Evolutionary conservation across 768 basidiomycete genomes (phyloP).

Genomic region (Amanita polypyramis): DNA sequence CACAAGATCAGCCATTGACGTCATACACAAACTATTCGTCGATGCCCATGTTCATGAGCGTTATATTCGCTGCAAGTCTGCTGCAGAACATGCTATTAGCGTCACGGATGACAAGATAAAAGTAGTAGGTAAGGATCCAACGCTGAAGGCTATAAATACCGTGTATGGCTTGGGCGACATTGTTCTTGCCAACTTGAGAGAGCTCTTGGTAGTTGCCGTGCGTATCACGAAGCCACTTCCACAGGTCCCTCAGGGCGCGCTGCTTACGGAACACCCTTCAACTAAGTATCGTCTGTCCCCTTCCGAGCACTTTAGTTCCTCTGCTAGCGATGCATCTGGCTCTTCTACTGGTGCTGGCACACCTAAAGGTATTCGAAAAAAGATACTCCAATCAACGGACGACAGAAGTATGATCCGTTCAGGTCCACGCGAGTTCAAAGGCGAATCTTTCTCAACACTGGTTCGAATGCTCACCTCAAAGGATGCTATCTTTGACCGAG

Average conservation of each 20-base stretch:
- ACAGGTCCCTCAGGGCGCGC: not conserved
- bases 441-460: conserved; percentile 27
- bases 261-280: not conserved
- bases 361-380: conserved; percentile 18
- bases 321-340: conserved; percentile 11
- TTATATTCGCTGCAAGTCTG: not conserved
- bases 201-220: not conserved
- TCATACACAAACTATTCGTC: not conserved
- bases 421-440: conserved; percentile 19
- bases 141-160: not conserved
- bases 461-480: conserved; percentile 34
- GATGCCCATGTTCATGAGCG: not conserved
- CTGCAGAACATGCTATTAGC: conserved; percentile 1
- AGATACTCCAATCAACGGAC: conserved; percentile 17
- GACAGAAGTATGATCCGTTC: conserved; percentile 14
- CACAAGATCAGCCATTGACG: conserved; percentile 1
- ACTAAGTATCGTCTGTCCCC: too few relatives aligned
- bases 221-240: conserved; percentile 4
- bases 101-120: not conserved
- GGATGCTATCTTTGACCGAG: conserved; percentile 25
- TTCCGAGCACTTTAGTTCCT: not conserved
- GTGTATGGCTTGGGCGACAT: conserved; percentile 1
- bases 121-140: not conserved
- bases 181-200: not conserved
- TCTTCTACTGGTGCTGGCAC: conserved; percentile 11